Percentiles rank a stretch among this genome's conserved stretches.
Conservation (phyloP, 371 early-diverging fungal species). For the Fennellomyces sp. region DNA sequence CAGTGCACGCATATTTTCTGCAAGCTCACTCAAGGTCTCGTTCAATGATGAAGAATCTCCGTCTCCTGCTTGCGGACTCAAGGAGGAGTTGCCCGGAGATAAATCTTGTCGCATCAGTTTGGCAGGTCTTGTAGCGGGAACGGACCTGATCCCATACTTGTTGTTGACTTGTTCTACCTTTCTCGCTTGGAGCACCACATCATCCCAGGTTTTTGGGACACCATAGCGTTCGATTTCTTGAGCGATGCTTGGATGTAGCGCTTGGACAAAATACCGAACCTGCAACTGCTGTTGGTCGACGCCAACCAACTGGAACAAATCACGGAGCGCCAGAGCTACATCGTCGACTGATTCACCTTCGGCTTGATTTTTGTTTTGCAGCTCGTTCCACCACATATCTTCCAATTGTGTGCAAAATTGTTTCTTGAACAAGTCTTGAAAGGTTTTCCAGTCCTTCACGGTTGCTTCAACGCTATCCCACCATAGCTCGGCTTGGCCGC, state of each 20-base stretch:
- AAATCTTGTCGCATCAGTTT: too few species aligned
- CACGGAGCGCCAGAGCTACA: neutral
- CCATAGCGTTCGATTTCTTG: neutral
- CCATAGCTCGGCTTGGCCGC: neutral
- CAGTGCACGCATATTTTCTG: neutral
- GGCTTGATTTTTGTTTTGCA: neutral
- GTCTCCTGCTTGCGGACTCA: too few species aligned
- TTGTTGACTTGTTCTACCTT: neutral
- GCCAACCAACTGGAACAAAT: neutral
- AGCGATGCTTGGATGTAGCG: neutral
- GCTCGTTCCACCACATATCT: neutral
- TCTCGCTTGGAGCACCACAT: neutral
- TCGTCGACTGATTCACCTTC: constrained; percentile 2
- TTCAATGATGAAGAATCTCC: too few species aligned
- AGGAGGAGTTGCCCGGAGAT: too few species aligned
- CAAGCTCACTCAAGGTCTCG: neutral
- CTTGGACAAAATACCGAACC: neutral
- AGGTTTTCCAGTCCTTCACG: neutral
- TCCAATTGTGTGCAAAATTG: neutral
- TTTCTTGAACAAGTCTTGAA: neutral
- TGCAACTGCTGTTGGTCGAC: neutral
- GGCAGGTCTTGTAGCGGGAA: too few species aligned
- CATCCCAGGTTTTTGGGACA: neutral
- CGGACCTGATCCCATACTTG: too few species aligned
- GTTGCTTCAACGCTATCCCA: neutral